Evolutionary conservation across 176 grass and related monocot genomes (phyloP).

Genomic region (Musa itinerans): DNA sequence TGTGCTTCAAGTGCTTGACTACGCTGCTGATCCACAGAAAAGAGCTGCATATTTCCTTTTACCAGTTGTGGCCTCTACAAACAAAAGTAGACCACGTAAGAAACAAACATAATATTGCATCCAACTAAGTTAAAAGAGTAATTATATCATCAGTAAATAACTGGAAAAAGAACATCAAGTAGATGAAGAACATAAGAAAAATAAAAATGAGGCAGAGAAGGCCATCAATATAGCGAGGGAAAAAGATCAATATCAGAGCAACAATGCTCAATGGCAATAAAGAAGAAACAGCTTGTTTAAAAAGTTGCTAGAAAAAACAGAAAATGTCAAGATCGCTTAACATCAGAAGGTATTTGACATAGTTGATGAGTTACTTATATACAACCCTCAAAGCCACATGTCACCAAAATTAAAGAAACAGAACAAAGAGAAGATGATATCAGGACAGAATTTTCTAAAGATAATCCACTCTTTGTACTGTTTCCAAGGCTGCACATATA

Average conservation of each 20-base stretch:
- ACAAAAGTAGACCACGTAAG: conserved; percentile 10
- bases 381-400: too few species aligned
- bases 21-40: conserved; percentile 95
- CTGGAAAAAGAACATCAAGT: neutral
- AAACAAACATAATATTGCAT: conserved; percentile 4
- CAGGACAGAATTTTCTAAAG: too few species aligned
- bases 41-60: conserved; percentile 98
- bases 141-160: neutral
- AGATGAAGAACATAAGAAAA: neutral
- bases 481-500: too few species aligned
- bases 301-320: too few species aligned
- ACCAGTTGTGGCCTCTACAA: conserved; percentile 83
- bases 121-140: neutral
- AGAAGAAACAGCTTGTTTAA: too few species aligned
- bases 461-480: too few species aligned
- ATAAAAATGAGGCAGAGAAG: neutral
- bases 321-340: too few species aligned
- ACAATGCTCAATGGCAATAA: conserved; percentile 8
- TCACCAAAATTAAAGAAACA: too few species aligned
- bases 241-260: neutral
- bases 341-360: too few species aligned
- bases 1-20: conserved; percentile 99
- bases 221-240: too few species aligned
- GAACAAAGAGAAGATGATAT: too few species aligned
- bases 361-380: too few species aligned